phyloP scores from a whole-genome alignment of 441 rosid species.

The Breynia disticha region DNA sequence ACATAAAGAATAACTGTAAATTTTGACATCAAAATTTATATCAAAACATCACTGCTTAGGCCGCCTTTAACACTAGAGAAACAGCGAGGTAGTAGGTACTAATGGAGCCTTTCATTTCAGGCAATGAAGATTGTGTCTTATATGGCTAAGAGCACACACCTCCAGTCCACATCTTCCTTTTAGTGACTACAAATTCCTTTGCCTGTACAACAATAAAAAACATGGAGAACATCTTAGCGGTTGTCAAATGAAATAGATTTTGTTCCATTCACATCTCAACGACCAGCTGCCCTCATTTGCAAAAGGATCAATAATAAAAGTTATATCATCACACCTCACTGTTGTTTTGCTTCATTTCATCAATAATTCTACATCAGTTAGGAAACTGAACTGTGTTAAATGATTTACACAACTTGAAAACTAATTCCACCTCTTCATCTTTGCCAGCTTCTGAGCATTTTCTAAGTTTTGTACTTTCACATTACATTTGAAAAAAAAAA shows the following conservation, averaged over 20 bases:
- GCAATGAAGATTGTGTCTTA: neutral
- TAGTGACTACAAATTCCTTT: conserved; percentile 12
- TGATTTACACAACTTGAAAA: no score
- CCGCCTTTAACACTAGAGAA: neutral
- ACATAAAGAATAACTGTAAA: neutral
- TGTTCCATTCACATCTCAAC: neutral
- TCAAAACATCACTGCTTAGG: neutral
- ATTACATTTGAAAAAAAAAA: no score
- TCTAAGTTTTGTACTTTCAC: no score
- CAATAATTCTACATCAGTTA: no score
- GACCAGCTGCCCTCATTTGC: no score
- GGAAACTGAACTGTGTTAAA: no score
- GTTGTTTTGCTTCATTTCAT: no score
- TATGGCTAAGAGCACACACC: neutral
- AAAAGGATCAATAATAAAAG: no score
- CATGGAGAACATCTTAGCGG: conserved; percentile 9
- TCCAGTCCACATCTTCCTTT: conserved; percentile 6
- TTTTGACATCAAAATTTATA: neutral
- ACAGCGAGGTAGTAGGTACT: neutral
- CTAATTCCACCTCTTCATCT: no score
- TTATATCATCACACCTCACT: no score
- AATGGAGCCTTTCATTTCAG: neutral
- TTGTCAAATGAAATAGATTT: neutral
- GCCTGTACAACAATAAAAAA: conserved; percentile 28
- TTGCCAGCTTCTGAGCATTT: no score